phyloP scores from a whole-genome alignment of 345 rosid species.

The Bretschneidera sinensis region DNA sequence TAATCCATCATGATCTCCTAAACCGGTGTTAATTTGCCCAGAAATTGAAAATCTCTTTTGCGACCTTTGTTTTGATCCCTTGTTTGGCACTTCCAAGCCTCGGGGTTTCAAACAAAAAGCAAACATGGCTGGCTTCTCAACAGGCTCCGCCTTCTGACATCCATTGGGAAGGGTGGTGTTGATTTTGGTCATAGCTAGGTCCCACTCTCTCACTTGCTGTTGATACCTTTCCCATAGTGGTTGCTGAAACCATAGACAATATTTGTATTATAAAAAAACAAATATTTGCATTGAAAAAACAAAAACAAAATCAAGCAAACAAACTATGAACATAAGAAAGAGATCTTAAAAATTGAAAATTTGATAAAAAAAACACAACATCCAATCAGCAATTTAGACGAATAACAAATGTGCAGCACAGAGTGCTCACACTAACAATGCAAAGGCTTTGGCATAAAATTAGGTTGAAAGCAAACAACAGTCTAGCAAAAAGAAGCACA shows the following conservation, averaged over 20 bases:
- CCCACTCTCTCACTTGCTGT: slow-evolving; percentile 78
- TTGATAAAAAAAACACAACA: background rate
- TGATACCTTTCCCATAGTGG: slow-evolving; percentile 93
- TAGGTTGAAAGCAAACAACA: background rate
- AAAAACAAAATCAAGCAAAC: background rate
- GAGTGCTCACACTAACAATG: too few species aligned
- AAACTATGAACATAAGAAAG: background rate
- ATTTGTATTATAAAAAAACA: background rate
- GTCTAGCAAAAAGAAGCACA: background rate
- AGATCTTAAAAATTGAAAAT: background rate
- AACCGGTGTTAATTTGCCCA: slow-evolving; percentile 39
- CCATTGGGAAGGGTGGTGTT: slow-evolving; percentile 36
- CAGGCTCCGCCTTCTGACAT: slow-evolving; percentile 37
- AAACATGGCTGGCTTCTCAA: slow-evolving; percentile 87
- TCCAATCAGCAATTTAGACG: background rate
- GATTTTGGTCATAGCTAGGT: slow-evolving; percentile 47
- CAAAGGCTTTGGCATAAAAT: background rate
- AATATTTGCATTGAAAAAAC: background rate
- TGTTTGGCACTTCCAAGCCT: slow-evolving; percentile 86
- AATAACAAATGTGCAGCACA: too few species aligned
- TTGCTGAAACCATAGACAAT: slow-evolving; percentile 43
- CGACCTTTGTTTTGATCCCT: slow-evolving; percentile 84
- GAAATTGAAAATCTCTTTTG: slow-evolving; percentile 65
- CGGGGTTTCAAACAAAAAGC: slow-evolving; percentile 98
- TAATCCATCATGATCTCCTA: slow-evolving; percentile 55